Conservation (phyloP, 768 basidiomycete genomes). For the Chiua virens region DNA sequence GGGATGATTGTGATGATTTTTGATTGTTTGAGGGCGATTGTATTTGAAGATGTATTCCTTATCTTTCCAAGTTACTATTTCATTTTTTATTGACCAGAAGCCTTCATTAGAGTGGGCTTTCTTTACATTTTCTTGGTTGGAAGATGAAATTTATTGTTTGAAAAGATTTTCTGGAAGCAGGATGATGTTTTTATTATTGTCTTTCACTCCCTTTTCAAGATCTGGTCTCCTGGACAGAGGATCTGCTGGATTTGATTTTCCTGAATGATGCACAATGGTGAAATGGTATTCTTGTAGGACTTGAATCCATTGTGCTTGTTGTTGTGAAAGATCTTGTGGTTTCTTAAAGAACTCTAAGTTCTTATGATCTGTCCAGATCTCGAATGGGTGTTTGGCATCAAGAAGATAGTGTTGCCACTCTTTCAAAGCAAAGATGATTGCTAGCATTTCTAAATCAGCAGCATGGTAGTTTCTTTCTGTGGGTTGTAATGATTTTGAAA, state of each 20-base stretch:
- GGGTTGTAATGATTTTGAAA: not conserved
- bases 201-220: no score
- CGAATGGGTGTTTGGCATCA: not conserved
- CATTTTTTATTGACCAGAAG: no score
- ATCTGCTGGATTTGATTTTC: no score
- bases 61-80: no score
- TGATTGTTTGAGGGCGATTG: no score
- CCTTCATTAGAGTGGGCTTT: no score
- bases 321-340: constrained; percentile 36
- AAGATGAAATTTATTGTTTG: no score
- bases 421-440: not conserved
- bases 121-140: no score
- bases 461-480: not conserved
- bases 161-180: no score
- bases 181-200: no score
- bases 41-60: no score
- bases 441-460: not conserved
- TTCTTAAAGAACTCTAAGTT: constrained; percentile 45
- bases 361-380: constrained; percentile 36
- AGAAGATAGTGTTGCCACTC: not conserved
- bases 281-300: not conserved
- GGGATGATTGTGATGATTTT: not conserved
- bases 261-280: not conserved
- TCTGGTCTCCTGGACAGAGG: no score
- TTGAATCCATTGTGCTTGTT: constrained; percentile 34